A percentile compares a stretch with the other conserved stretches of the same genome.
These are phyloP conservation scores for Vitis rupestris DNA, from an alignment of 164 flowering plant species.

Conservation along the genomic window DNA sequence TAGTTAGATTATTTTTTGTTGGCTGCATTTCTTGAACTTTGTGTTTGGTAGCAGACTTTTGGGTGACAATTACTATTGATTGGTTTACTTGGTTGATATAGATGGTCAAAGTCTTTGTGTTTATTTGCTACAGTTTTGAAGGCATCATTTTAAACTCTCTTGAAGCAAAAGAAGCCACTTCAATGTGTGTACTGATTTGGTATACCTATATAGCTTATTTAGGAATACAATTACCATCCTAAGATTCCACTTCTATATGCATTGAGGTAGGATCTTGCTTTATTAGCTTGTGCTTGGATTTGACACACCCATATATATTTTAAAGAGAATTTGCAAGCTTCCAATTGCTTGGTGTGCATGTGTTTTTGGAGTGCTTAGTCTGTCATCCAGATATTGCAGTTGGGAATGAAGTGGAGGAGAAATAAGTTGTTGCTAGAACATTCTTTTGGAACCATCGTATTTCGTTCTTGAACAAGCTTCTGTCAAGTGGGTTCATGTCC, in stretches of 20 bases:
- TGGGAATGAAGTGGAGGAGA: no score
- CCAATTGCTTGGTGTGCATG: no score
- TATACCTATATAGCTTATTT: not conserved
- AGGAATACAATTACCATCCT: not conserved
- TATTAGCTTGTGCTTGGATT: not conserved
- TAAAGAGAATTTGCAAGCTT: no score
- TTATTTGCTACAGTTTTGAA: constrained; percentile 63
- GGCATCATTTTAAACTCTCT: constrained; percentile 76
- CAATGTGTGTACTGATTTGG: constrained; percentile 50
- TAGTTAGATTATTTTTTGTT: not conserved
- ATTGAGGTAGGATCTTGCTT: not conserved
- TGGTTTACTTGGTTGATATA: constrained; percentile 1
- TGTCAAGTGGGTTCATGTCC: no score
- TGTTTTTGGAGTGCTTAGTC: no score
- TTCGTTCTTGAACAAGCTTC: no score
- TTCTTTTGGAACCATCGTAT: no score
- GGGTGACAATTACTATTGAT: not conserved
- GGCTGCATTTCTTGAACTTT: not conserved
- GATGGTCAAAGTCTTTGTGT: constrained; percentile 12
- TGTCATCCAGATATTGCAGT: no score
- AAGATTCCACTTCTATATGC: not conserved
- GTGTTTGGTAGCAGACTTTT: not conserved
- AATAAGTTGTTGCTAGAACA: no score
- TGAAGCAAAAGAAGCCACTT: constrained; percentile 64
- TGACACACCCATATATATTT: not conserved